phyloP scores from a whole-genome alignment of 768 basidiomycete species.

The Tylopilus cervinicoccineus region DNA sequence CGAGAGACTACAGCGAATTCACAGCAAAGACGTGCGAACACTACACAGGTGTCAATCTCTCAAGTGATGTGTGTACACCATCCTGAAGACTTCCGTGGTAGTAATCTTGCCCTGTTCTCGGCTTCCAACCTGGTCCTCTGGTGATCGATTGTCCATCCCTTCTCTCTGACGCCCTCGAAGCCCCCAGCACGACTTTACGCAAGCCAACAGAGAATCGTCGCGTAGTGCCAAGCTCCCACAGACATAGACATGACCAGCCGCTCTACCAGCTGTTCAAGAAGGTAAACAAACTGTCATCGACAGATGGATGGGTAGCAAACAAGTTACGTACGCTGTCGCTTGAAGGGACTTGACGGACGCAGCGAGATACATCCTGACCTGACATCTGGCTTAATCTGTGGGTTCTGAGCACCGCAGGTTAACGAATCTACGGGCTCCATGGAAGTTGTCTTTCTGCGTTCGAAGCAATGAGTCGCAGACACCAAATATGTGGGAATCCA shows the following conservation, averaged over 20 bases:
- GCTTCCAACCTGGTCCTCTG: neutral
- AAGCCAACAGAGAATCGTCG: conserved; percentile 7
- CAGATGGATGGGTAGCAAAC: no score
- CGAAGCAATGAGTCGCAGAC: no score
- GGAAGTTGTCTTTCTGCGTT: no score
- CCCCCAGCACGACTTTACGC: neutral
- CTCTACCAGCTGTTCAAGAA: conserved; percentile 5
- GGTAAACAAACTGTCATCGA: neutral
- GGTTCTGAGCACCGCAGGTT: no score
- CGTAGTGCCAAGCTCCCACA: conserved; percentile 8
- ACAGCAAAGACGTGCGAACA: no score
- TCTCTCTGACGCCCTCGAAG: neutral
- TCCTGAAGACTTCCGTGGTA: neutral
- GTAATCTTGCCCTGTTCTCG: neutral
- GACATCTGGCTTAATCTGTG: no score
- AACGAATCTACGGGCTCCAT: no score
- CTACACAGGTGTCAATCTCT: no score
- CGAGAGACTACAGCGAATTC: no score
- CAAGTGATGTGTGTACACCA: no score
- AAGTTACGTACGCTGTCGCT: no score
- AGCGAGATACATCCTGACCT: neutral
- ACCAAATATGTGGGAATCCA: no score
- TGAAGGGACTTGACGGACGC: neutral
- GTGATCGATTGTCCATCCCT: conserved; percentile 1
- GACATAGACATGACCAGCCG: conserved; percentile 5